Evolutionary conservation across 352 stramenopile genomes (phyloP), one percentile per base, ranked within the genome.

Genomic region (Aphanomyces cochlioides): DNA sequence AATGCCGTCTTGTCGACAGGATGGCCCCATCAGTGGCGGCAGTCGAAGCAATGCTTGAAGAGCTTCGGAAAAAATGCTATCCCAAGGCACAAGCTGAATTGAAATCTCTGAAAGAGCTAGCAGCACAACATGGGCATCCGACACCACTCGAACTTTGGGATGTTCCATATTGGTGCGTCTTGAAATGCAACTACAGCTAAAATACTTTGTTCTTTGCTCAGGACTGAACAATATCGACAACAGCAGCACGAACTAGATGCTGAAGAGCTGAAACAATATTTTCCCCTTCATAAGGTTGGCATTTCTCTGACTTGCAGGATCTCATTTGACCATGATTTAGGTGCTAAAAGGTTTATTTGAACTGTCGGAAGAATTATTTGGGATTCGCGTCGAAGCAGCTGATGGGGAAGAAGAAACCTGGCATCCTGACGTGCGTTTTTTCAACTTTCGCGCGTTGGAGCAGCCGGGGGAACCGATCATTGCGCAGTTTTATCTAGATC

Each of bases 261-360:
- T 72, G 97, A 99, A 80, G 94, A 98, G 67, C 92, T 99, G 45
- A 94, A 97, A 68, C 95, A 96, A 1, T 99, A 98, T 78, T 99
- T 99, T 78, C 88, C 95, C 12, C 83, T 99, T 2, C 90, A 97
- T 50, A 85, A n/a, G 43, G 95, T 98, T 63, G n/a, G 45, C 13
- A n/a, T n/a, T 53, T 53, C 12, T n/a, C 2, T 28, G 28, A 28
- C 2, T 28, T 28, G 28, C 0, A 28, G 28, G 28, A 28, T 28
- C 28, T 36, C 4, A 21, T 39, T 39, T 61, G 38, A 1, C 1
- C 43, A n/a, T 50, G 43, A n/a, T 5, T 8, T 54, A 89, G 57
- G 95, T 87, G 10, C 83, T 98, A 1, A 83, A 98, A 28, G 97
- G 97, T 13, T 87, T 99, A 67, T 99, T 99, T 76, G 78, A 77